These are phyloP conservation scores for Pestalotiopsis sp. DNA, from an alignment of 2,329 filamentous ascomycete genomes.

Conservation along the genomic window DNA sequence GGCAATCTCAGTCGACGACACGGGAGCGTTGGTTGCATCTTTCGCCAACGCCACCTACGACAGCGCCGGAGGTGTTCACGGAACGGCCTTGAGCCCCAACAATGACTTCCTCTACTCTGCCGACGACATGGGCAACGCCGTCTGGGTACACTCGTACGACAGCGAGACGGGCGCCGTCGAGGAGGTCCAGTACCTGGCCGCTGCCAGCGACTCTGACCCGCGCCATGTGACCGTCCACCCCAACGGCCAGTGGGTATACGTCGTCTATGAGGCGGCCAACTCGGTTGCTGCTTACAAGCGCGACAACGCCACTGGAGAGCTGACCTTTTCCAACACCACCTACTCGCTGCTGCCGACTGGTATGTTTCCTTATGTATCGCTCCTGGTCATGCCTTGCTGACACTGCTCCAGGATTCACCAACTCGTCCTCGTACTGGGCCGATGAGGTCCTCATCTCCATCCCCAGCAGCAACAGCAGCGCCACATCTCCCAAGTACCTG, in stretches of 20 bases:
- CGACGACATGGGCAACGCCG: conserved; percentile 32
- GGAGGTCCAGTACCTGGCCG: conserved; percentile 22
- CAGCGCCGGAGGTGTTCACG: conserved; percentile 27
- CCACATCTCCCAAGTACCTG: conserved; percentile 23
- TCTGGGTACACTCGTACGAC: conserved; percentile 31
- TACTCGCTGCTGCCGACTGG: conserved; percentile 12
- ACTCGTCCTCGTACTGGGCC: conserved; percentile 27
- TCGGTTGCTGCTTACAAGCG: conserved; percentile 27
- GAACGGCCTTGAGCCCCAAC: conserved; percentile 23
- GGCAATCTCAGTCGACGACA: conserved; percentile 24
- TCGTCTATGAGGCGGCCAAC: conserved; percentile 29
- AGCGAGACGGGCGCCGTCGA: conserved; percentile 19
- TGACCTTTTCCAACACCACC: conserved; percentile 19
- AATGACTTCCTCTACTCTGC: conserved; percentile 32
- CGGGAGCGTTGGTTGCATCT: conserved; percentile 16
- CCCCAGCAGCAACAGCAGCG: conserved; percentile 11
- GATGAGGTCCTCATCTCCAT: conserved; percentile 26
- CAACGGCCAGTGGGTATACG: conserved; percentile 29
- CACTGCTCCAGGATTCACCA: conserved; percentile 17
- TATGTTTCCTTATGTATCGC: background rate
- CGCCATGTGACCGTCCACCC: conserved; percentile 31
- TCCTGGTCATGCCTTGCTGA: background rate
- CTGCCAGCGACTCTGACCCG: conserved; percentile 25
- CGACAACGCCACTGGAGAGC: conserved; percentile 21
- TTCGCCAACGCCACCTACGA: conserved; percentile 24